Evolutionary conservation across 2,329 filamentous ascomycete species (phyloP).

Genomic region (Chrysoporthe austroafricana): DNA sequence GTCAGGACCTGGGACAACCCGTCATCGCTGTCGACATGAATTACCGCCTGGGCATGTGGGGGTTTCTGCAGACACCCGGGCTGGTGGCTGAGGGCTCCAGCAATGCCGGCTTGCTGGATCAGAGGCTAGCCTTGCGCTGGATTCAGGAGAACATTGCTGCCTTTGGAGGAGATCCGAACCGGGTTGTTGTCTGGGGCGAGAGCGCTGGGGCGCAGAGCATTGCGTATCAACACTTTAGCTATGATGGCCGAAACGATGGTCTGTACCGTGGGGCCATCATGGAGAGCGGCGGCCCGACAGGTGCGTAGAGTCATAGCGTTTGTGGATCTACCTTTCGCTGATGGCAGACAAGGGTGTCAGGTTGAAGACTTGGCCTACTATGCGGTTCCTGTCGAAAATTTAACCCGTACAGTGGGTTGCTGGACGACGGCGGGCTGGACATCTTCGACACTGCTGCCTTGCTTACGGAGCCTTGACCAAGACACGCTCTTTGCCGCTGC

Average conservation of each 20-base stretch:
- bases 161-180: slow-evolving; percentile 52
- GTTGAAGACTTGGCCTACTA: slow-evolving; percentile 42
- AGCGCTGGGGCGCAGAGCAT: slow-evolving; percentile 47
- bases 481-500: slow-evolving; percentile 41
- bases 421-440: slow-evolving; percentile 32
- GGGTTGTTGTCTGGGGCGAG: slow-evolving; percentile 55
- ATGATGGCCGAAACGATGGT: slow-evolving; percentile 58
- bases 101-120: slow-evolving; percentile 55
- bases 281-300: slow-evolving; percentile 51
- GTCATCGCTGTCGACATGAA: slow-evolving; percentile 59
- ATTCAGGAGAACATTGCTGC: slow-evolving; percentile 57
- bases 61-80: slow-evolving; percentile 54
- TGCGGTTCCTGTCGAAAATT: slow-evolving; percentile 38
- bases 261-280: slow-evolving; percentile 59
- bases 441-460: slow-evolving; percentile 41
- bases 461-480: slow-evolving; percentile 40
- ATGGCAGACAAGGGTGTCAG: slow-evolving; percentile 21
- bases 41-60: slow-evolving; percentile 57
- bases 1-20: slow-evolving; percentile 54
- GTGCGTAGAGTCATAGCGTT: slow-evolving; percentile 15
- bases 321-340: not conserved
- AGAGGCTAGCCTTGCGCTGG: slow-evolving; percentile 54
- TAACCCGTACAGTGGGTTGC: slow-evolving; percentile 42
- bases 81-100: slow-evolving; percentile 48
- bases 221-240: slow-evolving; percentile 56